A percentile compares a stretch with the other conserved stretches of the same genome.
Conservation (phyloP, 768 basidiomycete genomes). For the Trametes cinnabarina region DNA sequence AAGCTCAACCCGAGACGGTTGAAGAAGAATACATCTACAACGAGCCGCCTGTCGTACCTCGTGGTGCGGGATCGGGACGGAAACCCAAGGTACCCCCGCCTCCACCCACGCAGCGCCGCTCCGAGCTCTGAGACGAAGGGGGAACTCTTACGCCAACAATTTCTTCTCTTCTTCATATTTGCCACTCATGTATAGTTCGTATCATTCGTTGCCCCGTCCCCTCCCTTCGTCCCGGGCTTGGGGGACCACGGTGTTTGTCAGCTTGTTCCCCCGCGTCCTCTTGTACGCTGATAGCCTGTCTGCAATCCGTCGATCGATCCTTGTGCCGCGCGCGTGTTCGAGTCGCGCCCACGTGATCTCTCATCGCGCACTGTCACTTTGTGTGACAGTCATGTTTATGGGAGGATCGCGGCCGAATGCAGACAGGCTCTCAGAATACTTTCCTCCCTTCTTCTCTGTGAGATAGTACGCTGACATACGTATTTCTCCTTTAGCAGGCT, state of each 20-base stretch:
- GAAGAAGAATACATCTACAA: slow-evolving; percentile 79
- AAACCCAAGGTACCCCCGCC: slow-evolving; percentile 91
- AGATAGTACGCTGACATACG: slow-evolving; percentile 23
- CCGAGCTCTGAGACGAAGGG: slow-evolving; percentile 96
- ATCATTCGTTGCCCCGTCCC: slow-evolving; percentile 69
- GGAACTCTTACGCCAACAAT: slow-evolving; percentile 44
- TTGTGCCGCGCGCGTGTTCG: slow-evolving; percentile 31
- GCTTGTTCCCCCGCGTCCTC: slow-evolving; percentile 72
- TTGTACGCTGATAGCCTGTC: slow-evolving; percentile 35
- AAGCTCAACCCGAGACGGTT: slow-evolving; percentile 60
- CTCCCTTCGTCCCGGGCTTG: slow-evolving; percentile 86
- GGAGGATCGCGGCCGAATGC: slow-evolving; percentile 9
- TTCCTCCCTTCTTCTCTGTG: slow-evolving; percentile 21
- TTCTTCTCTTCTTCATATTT: slow-evolving; percentile 35
- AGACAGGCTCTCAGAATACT: slow-evolving; percentile 33
- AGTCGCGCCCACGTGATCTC: slow-evolving; percentile 42
- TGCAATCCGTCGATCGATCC: slow-evolving; percentile 31
- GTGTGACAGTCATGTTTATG: background rate
- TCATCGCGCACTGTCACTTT: slow-evolving; percentile 14
- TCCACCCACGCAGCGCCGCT: slow-evolving; percentile 65
- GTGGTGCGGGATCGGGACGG: slow-evolving; percentile 60
- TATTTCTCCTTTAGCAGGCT: slow-evolving; percentile 34
- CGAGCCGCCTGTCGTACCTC: slow-evolving; percentile 44
- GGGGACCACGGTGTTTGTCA: slow-evolving; percentile 74
- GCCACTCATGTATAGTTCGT: slow-evolving; percentile 46